phyloP scores from a whole-genome alignment of 108 stramenopile species.

The Cylindrotheca closterium region DNA sequence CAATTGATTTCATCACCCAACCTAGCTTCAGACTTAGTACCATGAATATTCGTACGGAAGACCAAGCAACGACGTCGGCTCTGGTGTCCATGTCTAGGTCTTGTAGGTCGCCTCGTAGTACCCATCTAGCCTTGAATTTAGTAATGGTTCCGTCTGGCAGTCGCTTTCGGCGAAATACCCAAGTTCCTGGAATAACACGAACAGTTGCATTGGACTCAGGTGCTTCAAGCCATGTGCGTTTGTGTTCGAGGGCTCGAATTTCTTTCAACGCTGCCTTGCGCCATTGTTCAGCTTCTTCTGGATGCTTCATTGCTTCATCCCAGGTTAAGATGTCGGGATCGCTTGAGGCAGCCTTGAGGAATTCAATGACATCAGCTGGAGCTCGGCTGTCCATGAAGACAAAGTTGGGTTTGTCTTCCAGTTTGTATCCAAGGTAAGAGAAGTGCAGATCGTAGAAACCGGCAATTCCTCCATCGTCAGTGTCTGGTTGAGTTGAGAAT shows the following conservation, averaged over 20 bases:
- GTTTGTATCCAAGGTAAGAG: no score
- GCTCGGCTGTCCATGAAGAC: no score
- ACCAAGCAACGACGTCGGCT: no score
- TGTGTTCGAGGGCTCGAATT: no score
- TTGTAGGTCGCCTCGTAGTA: conserved; percentile 68
- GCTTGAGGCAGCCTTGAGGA: background rate
- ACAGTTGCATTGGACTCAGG: background rate
- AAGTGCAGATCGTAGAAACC: no score
- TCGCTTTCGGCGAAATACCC: conserved; percentile 34
- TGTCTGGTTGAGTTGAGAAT: no score
- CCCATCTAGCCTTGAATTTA: no score
- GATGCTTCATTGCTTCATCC: conserved; percentile 20
- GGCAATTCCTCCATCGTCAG: no score
- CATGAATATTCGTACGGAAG: conserved; percentile 33
- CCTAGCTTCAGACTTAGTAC: conserved; percentile 19
- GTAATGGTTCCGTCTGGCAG: conserved; percentile 33
- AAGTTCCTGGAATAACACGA: conserved; percentile 24
- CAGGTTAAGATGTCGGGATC: conserved; percentile 25
- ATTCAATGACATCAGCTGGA: no score
- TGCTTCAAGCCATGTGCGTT: conserved; percentile 22
- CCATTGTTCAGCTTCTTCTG: conserved; percentile 2
- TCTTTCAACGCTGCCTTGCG: conserved; percentile 14
- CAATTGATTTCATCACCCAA: conserved; percentile 31
- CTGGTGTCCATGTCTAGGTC: no score
- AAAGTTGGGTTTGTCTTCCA: no score